phyloP scores from a whole-genome alignment of 352 stramenopile species.

The Pythium apleroticum region DNA sequence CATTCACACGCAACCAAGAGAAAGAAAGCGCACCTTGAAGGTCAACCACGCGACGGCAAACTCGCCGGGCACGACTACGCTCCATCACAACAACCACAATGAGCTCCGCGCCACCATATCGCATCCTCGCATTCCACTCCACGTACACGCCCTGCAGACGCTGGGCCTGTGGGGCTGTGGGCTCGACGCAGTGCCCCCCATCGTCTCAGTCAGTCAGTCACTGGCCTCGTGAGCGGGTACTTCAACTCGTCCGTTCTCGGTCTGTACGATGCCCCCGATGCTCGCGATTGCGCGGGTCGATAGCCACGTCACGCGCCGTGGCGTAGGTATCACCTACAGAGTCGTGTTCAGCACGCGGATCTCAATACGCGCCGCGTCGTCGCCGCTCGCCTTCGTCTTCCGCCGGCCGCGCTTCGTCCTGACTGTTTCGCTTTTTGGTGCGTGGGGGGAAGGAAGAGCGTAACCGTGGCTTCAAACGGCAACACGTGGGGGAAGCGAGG shows the following conservation, averaged over 20 bases:
- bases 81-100: slow-evolving; percentile 9
- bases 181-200: slow-evolving; percentile 17
- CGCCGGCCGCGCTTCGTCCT: not conserved
- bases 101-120: not conserved
- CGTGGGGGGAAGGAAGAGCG: not conserved
- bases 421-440: not conserved
- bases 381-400: not conserved
- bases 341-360: not conserved
- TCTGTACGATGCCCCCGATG: not conserved
- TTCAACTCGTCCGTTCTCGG: slow-evolving; percentile 5
- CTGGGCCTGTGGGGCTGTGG: not conserved
- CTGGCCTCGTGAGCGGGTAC: not conserved
- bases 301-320: not conserved
- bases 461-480: not conserved
- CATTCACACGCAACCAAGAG: not conserved
- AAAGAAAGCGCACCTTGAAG: slow-evolving; percentile 61
- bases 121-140: not conserved
- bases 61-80: slow-evolving; percentile 63
- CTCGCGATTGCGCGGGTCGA: slow-evolving; percentile 10
- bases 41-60: slow-evolving; percentile 87
- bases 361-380: not conserved
- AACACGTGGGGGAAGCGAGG: not conserved
- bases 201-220: not conserved
- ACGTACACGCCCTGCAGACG: slow-evolving; percentile 17
- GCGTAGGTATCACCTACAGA: not conserved